Conservation (phyloP, 371 early-diverging fungal species). For the Mortierella sp. region DNA sequence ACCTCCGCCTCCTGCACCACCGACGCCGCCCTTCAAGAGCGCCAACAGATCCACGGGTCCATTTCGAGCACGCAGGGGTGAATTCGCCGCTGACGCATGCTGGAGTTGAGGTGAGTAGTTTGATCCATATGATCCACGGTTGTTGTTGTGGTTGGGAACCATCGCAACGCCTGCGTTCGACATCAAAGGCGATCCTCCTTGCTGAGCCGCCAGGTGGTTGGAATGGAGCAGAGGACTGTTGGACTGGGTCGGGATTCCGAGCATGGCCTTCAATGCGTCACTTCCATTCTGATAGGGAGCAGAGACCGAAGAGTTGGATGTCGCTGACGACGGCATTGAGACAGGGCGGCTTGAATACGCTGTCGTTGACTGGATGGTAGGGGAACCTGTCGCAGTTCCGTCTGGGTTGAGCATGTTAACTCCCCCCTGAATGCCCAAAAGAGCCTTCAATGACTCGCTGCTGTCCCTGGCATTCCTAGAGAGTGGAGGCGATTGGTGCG, state of each 20-base stretch:
- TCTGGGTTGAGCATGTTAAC: conserved; percentile 16
- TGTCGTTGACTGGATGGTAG: conserved; percentile 23
- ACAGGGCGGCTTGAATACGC: conserved; percentile 5
- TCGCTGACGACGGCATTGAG: conserved; percentile 17
- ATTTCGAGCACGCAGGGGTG: conserved; percentile 23
- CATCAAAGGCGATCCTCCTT: conserved; percentile 8
- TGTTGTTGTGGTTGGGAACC: not conserved
- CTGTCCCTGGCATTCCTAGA: conserved; percentile 11
- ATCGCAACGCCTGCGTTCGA: not conserved
- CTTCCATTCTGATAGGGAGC: conserved; percentile 34
- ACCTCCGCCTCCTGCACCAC: conserved; percentile 8
- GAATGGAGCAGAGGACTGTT: conserved; percentile 17
- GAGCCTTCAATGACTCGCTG: conserved; percentile 43
- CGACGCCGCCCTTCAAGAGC: conserved; percentile 33
- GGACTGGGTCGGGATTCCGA: conserved; percentile 36
- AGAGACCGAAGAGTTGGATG: conserved; percentile 14
- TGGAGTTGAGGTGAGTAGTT: conserved; percentile 29
- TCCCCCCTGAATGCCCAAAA: conserved; percentile 38
- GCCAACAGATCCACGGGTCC: conserved; percentile 47
- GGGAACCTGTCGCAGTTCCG: conserved; percentile 27
- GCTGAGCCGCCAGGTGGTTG: not conserved
- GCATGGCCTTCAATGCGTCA: conserved; percentile 44
- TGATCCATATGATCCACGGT: not conserved
- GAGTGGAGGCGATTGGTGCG: conserved; percentile 13
- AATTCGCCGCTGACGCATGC: conserved; percentile 14